phyloP scores from a whole-genome alignment of 75 land plant species.

The Isoetes taiwanensis region DNA sequence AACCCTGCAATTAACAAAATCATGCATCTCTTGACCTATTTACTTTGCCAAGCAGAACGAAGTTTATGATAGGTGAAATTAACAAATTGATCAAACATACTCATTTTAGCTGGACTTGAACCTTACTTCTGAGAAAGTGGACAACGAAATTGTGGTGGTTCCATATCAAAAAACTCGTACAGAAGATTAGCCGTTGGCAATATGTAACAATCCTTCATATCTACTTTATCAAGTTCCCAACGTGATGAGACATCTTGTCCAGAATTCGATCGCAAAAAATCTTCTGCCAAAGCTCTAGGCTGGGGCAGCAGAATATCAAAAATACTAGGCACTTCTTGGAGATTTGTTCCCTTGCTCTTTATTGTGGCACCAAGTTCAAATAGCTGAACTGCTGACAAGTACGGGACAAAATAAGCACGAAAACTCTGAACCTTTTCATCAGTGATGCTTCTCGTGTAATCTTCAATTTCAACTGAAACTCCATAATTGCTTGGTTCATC shows the following conservation, averaged over 20 bases:
- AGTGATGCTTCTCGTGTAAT: constrained; percentile 10
- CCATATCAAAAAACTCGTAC: constrained; percentile 62
- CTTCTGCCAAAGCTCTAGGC: neutral
- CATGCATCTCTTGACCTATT: neutral
- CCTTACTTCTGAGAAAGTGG: constrained; percentile 47
- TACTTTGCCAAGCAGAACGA: too few relatives aligned
- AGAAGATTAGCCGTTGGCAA: constrained; percentile 43
- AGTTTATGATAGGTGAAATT: too few relatives aligned
- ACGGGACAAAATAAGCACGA: constrained; percentile 63
- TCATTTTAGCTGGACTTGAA: too few relatives aligned
- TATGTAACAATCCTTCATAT: too few relatives aligned
- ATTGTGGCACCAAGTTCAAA: constrained; percentile 13
- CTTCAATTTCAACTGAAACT: constrained; percentile 35
- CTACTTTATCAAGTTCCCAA: too few relatives aligned
- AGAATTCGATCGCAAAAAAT: constrained; percentile 8
- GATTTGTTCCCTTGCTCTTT: neutral
- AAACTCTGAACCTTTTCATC: constrained; percentile 13
- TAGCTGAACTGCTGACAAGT: constrained; percentile 57
- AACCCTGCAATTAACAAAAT: neutral
- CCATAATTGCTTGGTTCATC: constrained; percentile 64
- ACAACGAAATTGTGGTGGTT: constrained; percentile 36
- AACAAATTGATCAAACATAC: too few relatives aligned
- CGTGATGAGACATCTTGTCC: neutral
- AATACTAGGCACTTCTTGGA: neutral
- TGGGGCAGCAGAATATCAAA: constrained; percentile 14